Percentiles rank a stretch among this genome's conserved stretches.
These are phyloP conservation scores for Tulasnella sp. DNA, from an alignment of 768 basidiomycete genomes.

Conservation along the genomic window DNA sequence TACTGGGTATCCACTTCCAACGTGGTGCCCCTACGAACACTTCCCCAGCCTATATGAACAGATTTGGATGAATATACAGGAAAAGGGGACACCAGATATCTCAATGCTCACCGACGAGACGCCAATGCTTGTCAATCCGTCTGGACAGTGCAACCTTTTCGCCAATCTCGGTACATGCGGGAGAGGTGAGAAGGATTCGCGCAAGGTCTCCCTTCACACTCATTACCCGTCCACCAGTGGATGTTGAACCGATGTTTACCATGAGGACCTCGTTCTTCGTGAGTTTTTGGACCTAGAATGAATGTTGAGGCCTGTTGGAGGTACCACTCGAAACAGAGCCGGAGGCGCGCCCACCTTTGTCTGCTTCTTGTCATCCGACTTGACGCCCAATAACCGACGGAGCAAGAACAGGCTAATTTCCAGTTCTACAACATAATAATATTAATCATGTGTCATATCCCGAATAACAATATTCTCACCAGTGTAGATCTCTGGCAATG, in stretches of 20 bases:
- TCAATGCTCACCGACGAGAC: constrained; percentile 73
- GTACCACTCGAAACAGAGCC: not conserved
- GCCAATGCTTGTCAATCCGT: constrained; percentile 98
- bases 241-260: constrained; percentile 98
- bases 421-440: constrained; percentile 51
- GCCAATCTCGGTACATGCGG: constrained; percentile 92
- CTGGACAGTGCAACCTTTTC: constrained; percentile 96
- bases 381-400: constrained; percentile 93
- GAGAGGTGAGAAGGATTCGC: constrained; percentile 88
- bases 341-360: constrained; percentile 55
- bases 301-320: not conserved
- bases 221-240: constrained; percentile 91
- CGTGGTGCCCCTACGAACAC: constrained; percentile 78
- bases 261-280: constrained; percentile 87
- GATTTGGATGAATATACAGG: not conserved
- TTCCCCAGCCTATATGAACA: constrained; percentile 55
- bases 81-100: not conserved
- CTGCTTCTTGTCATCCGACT: constrained; percentile 98
- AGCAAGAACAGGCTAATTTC: constrained; percentile 94
- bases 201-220: constrained; percentile 93
- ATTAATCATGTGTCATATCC: not conserved
- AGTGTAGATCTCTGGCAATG: constrained; percentile 88
- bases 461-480: constrained; percentile 43
- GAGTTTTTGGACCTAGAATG: constrained; percentile 63
- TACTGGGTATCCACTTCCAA: constrained; percentile 45